Evolutionary conservation across 306 rosid genomes (phyloP), one percentile per base, ranked within the genome.

Genomic region (Vigna unguiculata): DNA sequence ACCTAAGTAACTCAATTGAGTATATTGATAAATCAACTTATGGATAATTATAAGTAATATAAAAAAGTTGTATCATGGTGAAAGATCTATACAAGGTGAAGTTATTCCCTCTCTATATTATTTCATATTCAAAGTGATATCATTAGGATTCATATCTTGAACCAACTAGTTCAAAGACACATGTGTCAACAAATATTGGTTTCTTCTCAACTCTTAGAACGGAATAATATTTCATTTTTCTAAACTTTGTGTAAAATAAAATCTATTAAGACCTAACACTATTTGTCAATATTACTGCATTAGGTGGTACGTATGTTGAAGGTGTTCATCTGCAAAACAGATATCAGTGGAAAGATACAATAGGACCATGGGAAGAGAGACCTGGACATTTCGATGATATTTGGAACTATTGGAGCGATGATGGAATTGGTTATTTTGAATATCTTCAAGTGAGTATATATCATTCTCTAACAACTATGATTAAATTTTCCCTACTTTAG

Each of bases 371-470:
- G 98, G 96, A 92, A 62, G 88, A 92, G 79, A 92, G 98, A 77
- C 95, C 97, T 25, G 98, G 98, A 10, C 98, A 95, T 88, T 90
- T 94, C 15, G 91, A 93, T 28, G 98, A 92, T 85, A 91, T 92
- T 72, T 95, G 98, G 98, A 86, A 64, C 86, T 95, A 95, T 79
- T 95, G 98, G 98, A 92, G 96, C 34, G 98, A 95, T 24, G 98
- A 95, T 83, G 98, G 96, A 17, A 79, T 95, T 69, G 98, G 98
- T 82, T 84, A 86, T 83, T 90, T 78, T 41, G 98, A 95, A 86
- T 90, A 90, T 86, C 96, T 95, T 48, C 97, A 86, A 87, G 98
- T 90, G 76, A 9, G 89, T 51, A 4, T 43, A 43, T 43, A 43
- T 43, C 12, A 34, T 63, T 25, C 61, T 82, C 52, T 24, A 40